Evolutionary conservation across 2,329 filamentous ascomycete genomes (phyloP), one percentile per base, ranked within the genome.

Genomic region (Colletotrichum magnum): DNA sequence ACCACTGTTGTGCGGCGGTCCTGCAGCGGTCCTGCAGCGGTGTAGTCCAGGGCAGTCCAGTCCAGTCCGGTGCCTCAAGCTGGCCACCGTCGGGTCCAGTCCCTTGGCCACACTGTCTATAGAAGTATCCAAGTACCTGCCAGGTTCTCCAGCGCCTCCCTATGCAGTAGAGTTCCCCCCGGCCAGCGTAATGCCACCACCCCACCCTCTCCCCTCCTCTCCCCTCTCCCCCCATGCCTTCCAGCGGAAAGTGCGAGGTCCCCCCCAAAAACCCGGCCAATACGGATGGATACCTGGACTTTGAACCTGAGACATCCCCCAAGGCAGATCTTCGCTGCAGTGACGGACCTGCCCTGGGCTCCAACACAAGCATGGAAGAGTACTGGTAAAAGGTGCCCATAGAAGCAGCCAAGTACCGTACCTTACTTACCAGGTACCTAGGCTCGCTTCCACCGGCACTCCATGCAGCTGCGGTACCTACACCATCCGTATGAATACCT

Each of bases 281-380:
- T 50, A 51, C 15, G n/a, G n/a, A 24, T 32, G 54, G 65, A 43
- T 66, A 52, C 66, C 24, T 69, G 50, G 62, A 41, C 56, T 54
- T 69, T 51, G 62, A 47, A 54, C 62, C 62, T 66, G 62, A 60
- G 66, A 69, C 66, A 60, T 16, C 43, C 54, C 56, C 57, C 62
- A 52, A 68, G 56, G 43, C 50, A 52, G 66, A 66, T 61, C 62
- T 60, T 45, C 36, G 32, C 32, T 36, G 32, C 32, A 12, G 32
- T 36, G 32, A 36, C 32, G 32, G 32, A 36, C 50, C 15, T 18
- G 4, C 6, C 47, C 45, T 24, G 47, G 9, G 32, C 58, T 51
- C 13, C 18, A n/a, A 16, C 47, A 21, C 56, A 36, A 36, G 32
- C 32, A 36, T 36, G 32, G 7, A 36, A 36, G 32, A 10, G 32